A percentile compares a stretch with the other conserved stretches of the same genome.
These are phyloP conservation scores for Alternaria rosae DNA, from an alignment of 2,329 filamentous ascomycete species.

Conservation along the genomic window DNA sequence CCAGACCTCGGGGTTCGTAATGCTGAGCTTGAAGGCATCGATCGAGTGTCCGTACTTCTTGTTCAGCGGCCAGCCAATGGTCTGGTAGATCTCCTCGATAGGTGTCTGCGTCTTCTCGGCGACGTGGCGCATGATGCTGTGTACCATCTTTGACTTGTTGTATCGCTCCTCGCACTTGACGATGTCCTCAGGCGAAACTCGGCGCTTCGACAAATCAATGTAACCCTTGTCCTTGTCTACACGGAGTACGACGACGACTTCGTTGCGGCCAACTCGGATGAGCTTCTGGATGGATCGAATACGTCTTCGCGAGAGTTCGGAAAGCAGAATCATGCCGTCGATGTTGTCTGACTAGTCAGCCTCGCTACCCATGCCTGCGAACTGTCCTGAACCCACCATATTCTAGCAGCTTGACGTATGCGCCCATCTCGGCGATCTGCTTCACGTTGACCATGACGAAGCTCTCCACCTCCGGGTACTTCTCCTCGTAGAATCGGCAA, in stretches of 20 bases:
- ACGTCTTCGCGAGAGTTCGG: conserved; percentile 95
- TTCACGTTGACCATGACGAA: conserved; percentile 99
- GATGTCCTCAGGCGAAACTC: conserved; percentile 96
- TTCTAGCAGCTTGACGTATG: conserved; percentile 98
- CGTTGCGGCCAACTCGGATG: conserved; percentile 96
- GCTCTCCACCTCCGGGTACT: conserved; percentile 97
- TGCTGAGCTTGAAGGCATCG: conserved; percentile 98
- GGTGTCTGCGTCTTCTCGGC: conserved; percentile 94
- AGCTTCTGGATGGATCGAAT: conserved; percentile 99
- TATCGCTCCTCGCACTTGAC: conserved; percentile 98
- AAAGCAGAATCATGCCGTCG: conserved; percentile 99
- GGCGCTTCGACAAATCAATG: conserved; percentile 97
- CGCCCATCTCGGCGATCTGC: conserved; percentile 99
- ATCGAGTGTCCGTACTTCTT: conserved; percentile 96
- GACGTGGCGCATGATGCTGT: conserved; percentile 98
- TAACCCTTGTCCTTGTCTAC: conserved; percentile 99
- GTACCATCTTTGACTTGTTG: conserved; percentile 99
- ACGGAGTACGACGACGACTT: conserved; percentile 97
- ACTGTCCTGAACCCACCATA: conserved; percentile 60
- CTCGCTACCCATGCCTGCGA: background rate
- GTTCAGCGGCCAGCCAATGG: conserved; percentile 96
- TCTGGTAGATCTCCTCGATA: conserved; percentile 94
- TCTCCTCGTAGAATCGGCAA: conserved; percentile 97
- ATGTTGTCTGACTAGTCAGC: conserved; percentile 75
- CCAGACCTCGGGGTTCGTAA: conserved; percentile 98